phyloP scores from a whole-genome alignment of 768 basidiomycete species.

The Pisolithus sp. region DNA sequence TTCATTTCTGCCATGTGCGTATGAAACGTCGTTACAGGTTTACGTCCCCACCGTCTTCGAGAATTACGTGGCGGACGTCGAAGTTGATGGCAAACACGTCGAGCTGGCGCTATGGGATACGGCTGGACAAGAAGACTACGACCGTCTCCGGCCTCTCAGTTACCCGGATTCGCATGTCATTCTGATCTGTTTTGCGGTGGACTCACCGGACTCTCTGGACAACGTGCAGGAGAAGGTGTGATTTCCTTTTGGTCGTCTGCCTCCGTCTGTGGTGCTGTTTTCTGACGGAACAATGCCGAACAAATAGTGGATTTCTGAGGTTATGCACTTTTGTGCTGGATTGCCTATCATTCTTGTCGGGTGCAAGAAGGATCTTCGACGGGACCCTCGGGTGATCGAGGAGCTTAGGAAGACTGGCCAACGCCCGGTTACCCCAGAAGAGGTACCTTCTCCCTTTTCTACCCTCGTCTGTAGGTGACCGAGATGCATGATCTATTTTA shows the following conservation, averaged over 20 bases:
- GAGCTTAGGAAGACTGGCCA: conserved; percentile 93
- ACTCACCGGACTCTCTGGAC: conserved; percentile 96
- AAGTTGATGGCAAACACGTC: conserved; percentile 97
- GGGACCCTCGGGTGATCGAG: conserved; percentile 88
- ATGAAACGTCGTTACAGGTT: conserved; percentile 48
- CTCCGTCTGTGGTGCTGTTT: not conserved
- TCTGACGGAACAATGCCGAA: conserved; percentile 6
- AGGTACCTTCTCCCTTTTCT: conserved; percentile 39
- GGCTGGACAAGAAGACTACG: conserved; percentile 98
- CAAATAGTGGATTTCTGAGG: conserved; percentile 93
- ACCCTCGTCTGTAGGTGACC: not conserved
- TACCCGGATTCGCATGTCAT: conserved; percentile 99
- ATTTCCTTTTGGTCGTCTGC: conserved; percentile 10
- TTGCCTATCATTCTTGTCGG: conserved; percentile 96
- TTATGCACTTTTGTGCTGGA: conserved; percentile 94
- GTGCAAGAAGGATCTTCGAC: conserved; percentile 97
- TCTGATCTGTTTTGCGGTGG: conserved; percentile 97
- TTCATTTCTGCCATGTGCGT: not conserved
- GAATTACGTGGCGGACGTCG: conserved; percentile 98
- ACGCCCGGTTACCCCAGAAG: conserved; percentile 89
- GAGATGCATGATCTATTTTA: conserved; percentile 1
- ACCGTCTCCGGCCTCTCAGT: conserved; percentile 93
- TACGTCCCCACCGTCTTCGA: conserved; percentile 99
- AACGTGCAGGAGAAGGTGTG: conserved; percentile 99
- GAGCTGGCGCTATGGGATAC: conserved; percentile 99